These are phyloP conservation scores for Jacaranda mimosifolia DNA, from an alignment of 257 asterid species.

Conservation along the genomic window DNA sequence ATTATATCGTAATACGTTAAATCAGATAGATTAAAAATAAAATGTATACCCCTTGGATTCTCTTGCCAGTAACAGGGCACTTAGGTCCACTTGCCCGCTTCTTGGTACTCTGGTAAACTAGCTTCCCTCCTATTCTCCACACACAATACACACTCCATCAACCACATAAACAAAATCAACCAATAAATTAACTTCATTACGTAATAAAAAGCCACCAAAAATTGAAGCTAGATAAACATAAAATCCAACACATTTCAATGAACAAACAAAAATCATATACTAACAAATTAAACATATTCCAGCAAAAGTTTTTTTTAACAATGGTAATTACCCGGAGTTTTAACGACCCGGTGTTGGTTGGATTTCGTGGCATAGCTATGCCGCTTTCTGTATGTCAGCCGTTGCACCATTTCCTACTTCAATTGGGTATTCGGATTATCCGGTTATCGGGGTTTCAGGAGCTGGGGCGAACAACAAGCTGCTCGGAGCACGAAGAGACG, in stretches of 20 bases:
- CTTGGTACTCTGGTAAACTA: slow-evolving; percentile 77
- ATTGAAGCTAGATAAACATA: neutral
- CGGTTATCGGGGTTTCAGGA: neutral
- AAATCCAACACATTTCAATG: neutral
- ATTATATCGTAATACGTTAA: neutral
- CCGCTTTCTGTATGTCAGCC: slow-evolving; percentile 70
- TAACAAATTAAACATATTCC: neutral
- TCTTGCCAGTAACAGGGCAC: slow-evolving; percentile 87
- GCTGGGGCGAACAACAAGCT: slow-evolving; percentile 34
- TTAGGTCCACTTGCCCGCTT: slow-evolving; percentile 87
- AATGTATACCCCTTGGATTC: slow-evolving; percentile 76
- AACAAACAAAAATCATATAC: no score
- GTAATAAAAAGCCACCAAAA: neutral
- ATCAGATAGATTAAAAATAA: neutral
- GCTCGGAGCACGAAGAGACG: neutral
- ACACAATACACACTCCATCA: slow-evolving; percentile 5
- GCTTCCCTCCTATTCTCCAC: slow-evolving; percentile 66
- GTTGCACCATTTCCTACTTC: slow-evolving; percentile 69
- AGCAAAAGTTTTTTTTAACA: neutral
- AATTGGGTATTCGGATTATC: neutral
- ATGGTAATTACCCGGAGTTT: slow-evolving; percentile 72
- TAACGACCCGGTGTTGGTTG: slow-evolving; percentile 80
- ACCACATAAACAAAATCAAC: neutral
- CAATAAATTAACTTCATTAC: neutral
- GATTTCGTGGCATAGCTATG: slow-evolving; percentile 95